Conservation (phyloP, 1,284 basidiomycete species). For the Ceratobasidium sp. region DNA sequence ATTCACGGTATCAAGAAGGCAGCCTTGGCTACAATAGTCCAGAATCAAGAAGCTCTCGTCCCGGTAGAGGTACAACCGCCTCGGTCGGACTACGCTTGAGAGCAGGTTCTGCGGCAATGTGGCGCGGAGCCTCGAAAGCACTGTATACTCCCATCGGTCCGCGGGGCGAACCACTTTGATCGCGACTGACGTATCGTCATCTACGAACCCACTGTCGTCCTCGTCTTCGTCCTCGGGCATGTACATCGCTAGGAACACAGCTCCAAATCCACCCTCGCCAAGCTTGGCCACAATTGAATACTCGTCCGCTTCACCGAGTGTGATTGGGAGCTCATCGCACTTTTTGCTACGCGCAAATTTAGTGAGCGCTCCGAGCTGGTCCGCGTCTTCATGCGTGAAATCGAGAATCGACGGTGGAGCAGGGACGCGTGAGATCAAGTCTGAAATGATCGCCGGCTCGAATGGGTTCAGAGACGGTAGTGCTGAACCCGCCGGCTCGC, state of each 20-base stretch:
- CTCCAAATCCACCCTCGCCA: conserved; percentile 96
- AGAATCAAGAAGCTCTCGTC: conserved; percentile 93
- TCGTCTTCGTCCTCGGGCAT: conserved; percentile 61
- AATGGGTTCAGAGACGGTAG: conserved; percentile 88
- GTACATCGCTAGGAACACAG: conserved; percentile 85
- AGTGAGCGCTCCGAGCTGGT: conserved; percentile 67
- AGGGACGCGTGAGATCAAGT: conserved; percentile 72
- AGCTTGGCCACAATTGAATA: conserved; percentile 84
- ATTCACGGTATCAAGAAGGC: conserved; percentile 92
- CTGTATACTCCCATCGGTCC: conserved; percentile 92
- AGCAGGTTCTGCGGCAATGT: conserved; percentile 61
- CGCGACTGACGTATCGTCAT: conserved; percentile 69
- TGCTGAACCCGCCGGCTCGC: conserved; percentile 42
- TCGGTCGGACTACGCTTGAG: conserved; percentile 72
- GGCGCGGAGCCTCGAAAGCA: conserved; percentile 78
- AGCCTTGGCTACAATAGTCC: conserved; percentile 89
- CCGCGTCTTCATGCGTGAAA: conserved; percentile 60
- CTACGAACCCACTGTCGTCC: conserved; percentile 64
- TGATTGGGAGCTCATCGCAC: conserved; percentile 52
- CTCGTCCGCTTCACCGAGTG: conserved; percentile 61
- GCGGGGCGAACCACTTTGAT: conserved; percentile 92
- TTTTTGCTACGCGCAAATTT: conserved; percentile 54
- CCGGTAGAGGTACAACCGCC: conserved; percentile 77
- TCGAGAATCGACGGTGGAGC: conserved; percentile 72
- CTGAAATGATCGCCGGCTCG: conserved; percentile 68